Percentiles rank a stretch among this genome's conserved stretches.
Evolutionary conservation across 169 alveolate species (phyloP).

Genomic region (Eimeria maxima): DNA sequence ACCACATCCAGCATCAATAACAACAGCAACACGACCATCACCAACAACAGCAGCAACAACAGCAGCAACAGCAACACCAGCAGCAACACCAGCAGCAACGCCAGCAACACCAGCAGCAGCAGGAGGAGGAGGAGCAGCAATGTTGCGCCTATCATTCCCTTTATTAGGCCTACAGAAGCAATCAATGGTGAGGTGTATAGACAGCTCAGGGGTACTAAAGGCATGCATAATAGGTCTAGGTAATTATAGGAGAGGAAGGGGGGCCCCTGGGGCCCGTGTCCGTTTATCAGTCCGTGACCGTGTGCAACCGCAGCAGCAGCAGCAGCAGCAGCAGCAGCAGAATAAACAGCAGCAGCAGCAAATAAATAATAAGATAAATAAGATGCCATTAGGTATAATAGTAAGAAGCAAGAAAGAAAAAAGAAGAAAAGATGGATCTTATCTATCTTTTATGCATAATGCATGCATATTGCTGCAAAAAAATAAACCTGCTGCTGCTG

Average conservation of each 20-base stretch:
- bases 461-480: conserved; percentile 85
- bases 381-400: conserved; percentile 87
- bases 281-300: conserved; percentile 86
- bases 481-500: conserved; percentile 84
- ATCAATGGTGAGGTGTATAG: conserved; percentile 78
- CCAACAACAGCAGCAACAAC: neutral
- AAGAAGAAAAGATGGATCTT: conserved; percentile 86
- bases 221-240: conserved; percentile 88
- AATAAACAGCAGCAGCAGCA: too few species aligned
- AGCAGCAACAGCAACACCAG: neutral
- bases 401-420: conserved; percentile 84
- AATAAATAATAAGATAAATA: too few species aligned
- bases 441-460: conserved; percentile 87
- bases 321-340: conserved; percentile 76
- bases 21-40: neutral
- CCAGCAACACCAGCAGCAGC: too few species aligned
- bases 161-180: conserved; percentile 87
- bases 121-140: neutral
- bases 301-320: neutral
- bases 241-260: conserved; percentile 84
- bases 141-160: conserved; percentile 58
- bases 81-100: neutral
- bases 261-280: conserved; percentile 85
- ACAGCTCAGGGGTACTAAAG: conserved; percentile 79
- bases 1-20: neutral